These are phyloP conservation scores for Coemansia sp. DNA, from an alignment of 192 early-diverging fungal genomes.

Conservation along the genomic window DNA sequence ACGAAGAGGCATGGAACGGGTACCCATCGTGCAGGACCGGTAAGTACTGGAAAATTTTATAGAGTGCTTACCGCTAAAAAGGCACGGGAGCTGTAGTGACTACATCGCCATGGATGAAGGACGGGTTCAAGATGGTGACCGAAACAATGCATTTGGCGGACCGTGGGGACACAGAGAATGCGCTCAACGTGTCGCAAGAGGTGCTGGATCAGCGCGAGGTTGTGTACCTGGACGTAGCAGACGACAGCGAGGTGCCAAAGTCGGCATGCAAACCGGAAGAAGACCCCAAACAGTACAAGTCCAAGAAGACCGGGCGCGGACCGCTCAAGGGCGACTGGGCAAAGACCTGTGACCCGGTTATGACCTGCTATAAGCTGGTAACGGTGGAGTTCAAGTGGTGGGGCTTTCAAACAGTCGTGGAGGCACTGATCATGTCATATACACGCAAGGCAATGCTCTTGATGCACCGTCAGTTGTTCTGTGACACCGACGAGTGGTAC, in stretches of 20 bases:
- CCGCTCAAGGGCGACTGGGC: constrained; percentile 62
- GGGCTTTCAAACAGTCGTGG: constrained; percentile 65
- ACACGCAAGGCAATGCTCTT: constrained; percentile 60
- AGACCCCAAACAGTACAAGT: constrained; percentile 64
- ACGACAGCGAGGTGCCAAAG: constrained; percentile 56
- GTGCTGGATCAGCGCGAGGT: constrained; percentile 64
- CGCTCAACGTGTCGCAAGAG: constrained; percentile 43
- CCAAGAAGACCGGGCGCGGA: constrained; percentile 67
- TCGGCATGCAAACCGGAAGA: constrained; percentile 60
- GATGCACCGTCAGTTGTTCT: constrained; percentile 78
- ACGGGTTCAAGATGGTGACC: constrained; percentile 67
- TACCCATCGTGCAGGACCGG: constrained; percentile 66
- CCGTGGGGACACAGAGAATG: constrained; percentile 71
- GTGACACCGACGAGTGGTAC: constrained; percentile 72
- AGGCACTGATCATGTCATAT: constrained; percentile 61
- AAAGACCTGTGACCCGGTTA: constrained; percentile 64
- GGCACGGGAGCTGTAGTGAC: constrained; percentile 17
- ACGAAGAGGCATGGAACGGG: constrained; percentile 83
- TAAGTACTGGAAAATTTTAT: too few species aligned
- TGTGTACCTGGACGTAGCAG: constrained; percentile 64
- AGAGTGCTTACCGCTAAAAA: background rate
- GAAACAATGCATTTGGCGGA: constrained; percentile 73
- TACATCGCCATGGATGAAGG: constrained; percentile 69
- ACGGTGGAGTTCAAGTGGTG: constrained; percentile 77
- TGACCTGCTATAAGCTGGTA: constrained; percentile 82